Evolutionary conservation across 2,329 filamentous ascomycete genomes (phyloP).

Genomic region (Aspergillus aculeatinus): DNA sequence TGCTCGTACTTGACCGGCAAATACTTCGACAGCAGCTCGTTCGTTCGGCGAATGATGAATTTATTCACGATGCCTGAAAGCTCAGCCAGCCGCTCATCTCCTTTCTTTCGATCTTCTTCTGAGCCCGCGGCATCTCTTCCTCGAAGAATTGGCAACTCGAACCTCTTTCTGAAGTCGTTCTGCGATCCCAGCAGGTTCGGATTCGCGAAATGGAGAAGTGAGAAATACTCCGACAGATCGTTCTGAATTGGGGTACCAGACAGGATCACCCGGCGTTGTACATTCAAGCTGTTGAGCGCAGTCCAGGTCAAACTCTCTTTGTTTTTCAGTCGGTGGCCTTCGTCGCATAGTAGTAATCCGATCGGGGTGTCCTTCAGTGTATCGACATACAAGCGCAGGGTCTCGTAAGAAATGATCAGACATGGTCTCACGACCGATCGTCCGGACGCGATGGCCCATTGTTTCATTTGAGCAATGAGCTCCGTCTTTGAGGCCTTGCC

Average conservation of each 20-base stretch:
- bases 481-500: constrained; percentile 96
- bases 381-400: constrained; percentile 83
- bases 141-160: constrained; percentile 85
- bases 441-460: constrained; percentile 93
- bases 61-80: constrained; percentile 88
- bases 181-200: constrained; percentile 86
- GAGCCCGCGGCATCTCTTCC: constrained; percentile 88
- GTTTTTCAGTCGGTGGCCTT: constrained; percentile 95
- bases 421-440: constrained; percentile 86
- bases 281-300: constrained; percentile 85
- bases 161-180: constrained; percentile 88
- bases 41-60: constrained; percentile 95
- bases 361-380: constrained; percentile 88
- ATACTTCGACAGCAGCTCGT: constrained; percentile 97
- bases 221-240: constrained; percentile 96
- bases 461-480: constrained; percentile 80
- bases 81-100: constrained; percentile 78
- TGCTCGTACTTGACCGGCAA: constrained; percentile 98
- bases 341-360: constrained; percentile 89
- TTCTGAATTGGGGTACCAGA: constrained; percentile 98
- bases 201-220: constrained; percentile 94
- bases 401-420: constrained; percentile 97
- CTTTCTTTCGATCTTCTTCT: constrained; percentile 76
- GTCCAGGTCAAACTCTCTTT: constrained; percentile 94
- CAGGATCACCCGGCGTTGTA: constrained; percentile 86